A percentile compares a stretch with the other conserved stretches of the same genome.
Evolutionary conservation across 176 grass and related monocot genomes (phyloP).

Genomic region (Triticum dicoccoides): DNA sequence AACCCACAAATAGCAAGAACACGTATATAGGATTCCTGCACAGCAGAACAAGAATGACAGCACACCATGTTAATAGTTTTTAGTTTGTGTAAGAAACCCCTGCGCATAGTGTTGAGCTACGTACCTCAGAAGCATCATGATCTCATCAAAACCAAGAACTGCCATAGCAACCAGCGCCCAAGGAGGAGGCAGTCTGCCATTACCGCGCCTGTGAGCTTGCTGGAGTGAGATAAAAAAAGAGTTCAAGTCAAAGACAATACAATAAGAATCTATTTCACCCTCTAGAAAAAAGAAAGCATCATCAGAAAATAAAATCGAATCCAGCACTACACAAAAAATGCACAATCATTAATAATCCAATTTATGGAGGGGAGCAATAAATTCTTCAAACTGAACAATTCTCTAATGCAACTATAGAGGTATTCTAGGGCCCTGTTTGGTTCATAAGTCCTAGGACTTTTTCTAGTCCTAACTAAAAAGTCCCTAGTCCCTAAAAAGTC

Average conservation of each 20-base stretch:
- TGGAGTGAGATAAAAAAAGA: slow-evolving; percentile 32
- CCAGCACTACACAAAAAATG: not conserved
- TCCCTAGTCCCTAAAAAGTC: too few species aligned
- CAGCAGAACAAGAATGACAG: slow-evolving; percentile 25
- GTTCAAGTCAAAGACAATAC: slow-evolving; percentile 13
- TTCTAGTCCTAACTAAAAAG: too few species aligned
- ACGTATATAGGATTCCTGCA: slow-evolving; percentile 86
- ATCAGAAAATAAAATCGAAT: not conserved
- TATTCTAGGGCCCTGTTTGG: not conserved
- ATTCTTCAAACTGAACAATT: not conserved
- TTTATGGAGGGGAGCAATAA: not conserved
- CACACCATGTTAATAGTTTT: slow-evolving; percentile 26
- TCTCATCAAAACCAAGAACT: slow-evolving; percentile 91
- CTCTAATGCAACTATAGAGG: not conserved
- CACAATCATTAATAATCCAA: not conserved
- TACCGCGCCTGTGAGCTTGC: slow-evolving; percentile 70
- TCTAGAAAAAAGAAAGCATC: not conserved
- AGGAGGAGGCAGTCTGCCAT: slow-evolving; percentile 75
- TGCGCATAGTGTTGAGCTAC: slow-evolving; percentile 1
- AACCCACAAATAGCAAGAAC: slow-evolving; percentile 74
- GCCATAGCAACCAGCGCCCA: slow-evolving; percentile 83
- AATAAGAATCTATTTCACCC: slow-evolving; percentile 1
- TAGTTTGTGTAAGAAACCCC: not conserved
- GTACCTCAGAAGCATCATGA: slow-evolving; percentile 63
- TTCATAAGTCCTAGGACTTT: too few species aligned